phyloP scores from a whole-genome alignment of 2,329 filamentous ascomycete species.

The Microsporum ferrugineum region DNA sequence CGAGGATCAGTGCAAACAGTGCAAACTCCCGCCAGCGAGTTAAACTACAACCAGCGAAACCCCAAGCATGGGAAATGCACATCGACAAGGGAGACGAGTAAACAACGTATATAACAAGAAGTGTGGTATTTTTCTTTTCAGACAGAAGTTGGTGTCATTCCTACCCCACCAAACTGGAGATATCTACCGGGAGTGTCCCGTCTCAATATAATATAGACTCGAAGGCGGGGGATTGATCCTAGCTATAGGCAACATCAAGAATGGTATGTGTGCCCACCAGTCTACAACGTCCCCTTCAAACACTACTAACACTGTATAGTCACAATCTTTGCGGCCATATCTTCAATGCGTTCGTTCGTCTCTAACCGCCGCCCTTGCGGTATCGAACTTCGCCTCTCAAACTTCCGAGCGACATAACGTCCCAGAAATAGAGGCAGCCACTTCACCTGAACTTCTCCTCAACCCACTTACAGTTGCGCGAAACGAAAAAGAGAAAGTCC shows the following conservation, averaged over 20 bases:
- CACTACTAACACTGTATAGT: constrained; percentile 40
- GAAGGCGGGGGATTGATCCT: not conserved
- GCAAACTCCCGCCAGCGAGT: constrained; percentile 2
- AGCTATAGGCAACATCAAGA: not conserved
- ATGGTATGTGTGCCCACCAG: not conserved
- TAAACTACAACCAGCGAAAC: not conserved
- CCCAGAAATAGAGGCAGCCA: constrained; percentile 86
- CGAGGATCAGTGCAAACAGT: constrained; percentile 2
- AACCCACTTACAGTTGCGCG: constrained; percentile 82
- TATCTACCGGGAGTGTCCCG: not conserved
- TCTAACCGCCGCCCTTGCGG: constrained; percentile 81
- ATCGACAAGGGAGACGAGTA: not conserved
- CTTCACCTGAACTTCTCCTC: constrained; percentile 84
- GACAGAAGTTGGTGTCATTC: not conserved
- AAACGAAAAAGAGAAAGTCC: constrained; percentile 93
- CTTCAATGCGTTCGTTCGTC: constrained; percentile 92
- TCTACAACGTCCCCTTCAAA: not conserved
- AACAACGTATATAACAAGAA: not conserved
- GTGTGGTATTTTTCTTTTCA: not conserved
- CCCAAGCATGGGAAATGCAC: not conserved
- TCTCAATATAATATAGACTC: not conserved
- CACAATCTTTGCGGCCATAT: constrained; percentile 93
- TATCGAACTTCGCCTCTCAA: constrained; percentile 96
- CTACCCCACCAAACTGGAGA: not conserved
- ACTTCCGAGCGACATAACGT: constrained; percentile 95